A percentile compares a stretch with the other conserved stretches of the same genome.
Evolutionary conservation across 176 grass and related monocot genomes (phyloP).

Genomic region (barley (Hordeum vulgare)): MorexV3_pseudomolecules_assembly NC_058523.1:223121055-223121554

Average conservation of each 20-base stretch:
- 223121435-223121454: neutral
- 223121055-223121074: neutral
- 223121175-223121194: conserved; percentile 94
- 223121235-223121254: neutral
- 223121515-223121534: neutral
- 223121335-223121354: neutral
- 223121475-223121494: neutral
- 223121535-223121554: neutral
- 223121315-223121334: neutral
- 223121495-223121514: neutral
- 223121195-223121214: conserved; percentile 60
- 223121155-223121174: conserved; percentile 69
- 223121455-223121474: neutral
- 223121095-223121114: neutral
- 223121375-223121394: neutral
- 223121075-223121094: neutral
- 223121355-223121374: neutral
- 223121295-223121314: neutral
- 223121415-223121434: neutral
- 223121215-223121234: neutral
- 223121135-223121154: conserved; percentile 39
- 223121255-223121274: neutral
- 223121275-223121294: neutral
- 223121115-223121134: conserved; percentile 50
- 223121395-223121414: neutral